A percentile compares a stretch with the other conserved stretches of the same genome.
Evolutionary conservation across 2,329 filamentous ascomycete genomes (phyloP).

Genomic region (Calonectria crousiana): DNA sequence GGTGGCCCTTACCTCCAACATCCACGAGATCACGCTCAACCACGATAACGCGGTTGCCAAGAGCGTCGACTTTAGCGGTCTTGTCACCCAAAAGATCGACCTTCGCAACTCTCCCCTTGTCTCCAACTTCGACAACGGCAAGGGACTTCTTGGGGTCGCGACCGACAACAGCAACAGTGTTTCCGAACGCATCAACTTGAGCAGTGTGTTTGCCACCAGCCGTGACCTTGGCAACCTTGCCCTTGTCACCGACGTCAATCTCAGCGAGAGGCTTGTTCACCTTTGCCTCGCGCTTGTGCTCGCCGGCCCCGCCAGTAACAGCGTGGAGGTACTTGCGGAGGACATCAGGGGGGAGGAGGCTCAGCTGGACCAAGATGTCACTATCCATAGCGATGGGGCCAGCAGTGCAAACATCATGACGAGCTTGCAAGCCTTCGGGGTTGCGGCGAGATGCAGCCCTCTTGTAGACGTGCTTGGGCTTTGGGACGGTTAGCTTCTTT

Average conservation of each 20-base stretch:
- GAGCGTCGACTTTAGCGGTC: not conserved
- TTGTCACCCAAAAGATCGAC: not conserved
- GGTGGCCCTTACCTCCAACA: not conserved
- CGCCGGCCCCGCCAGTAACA: conserved; percentile 22
- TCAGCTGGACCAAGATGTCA: conserved; percentile 35
- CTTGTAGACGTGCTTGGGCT: conserved; percentile 5
- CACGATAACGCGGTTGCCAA: not conserved
- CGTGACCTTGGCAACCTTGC: not conserved
- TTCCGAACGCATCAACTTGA: not conserved
- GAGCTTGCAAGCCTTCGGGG: conserved; percentile 26
- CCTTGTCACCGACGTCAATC: conserved; percentile 4
- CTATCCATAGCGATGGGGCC: conserved; percentile 35
- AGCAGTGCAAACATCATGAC: conserved; percentile 37
- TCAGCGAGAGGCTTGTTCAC: not conserved
- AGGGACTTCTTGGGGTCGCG: not conserved
- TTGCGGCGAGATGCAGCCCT: conserved; percentile 20
- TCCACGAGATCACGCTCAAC: not conserved
- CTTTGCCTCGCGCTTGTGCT: not conserved
- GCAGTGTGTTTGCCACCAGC: not conserved
- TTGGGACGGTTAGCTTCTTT: not conserved
- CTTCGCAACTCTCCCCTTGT: not conserved
- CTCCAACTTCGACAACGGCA: conserved; percentile 9
- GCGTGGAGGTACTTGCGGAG: conserved; percentile 38
- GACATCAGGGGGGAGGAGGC: conserved; percentile 36
- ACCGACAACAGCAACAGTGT: not conserved